Conservation (phyloP, 73 alveolate genomes). For the Paramecium primaurelia region DNA sequence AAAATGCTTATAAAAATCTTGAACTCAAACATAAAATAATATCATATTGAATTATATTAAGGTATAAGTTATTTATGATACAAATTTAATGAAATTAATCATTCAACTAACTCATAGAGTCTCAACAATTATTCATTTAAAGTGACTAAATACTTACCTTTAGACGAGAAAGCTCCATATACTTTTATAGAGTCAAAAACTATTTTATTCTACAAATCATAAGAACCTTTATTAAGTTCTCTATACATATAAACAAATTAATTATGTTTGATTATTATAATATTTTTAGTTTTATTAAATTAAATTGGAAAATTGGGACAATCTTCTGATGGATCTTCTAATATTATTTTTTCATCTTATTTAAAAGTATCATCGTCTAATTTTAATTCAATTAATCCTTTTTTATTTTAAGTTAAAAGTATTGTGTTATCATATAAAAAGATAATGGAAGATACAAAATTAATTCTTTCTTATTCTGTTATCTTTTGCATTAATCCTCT, state of each 20-base stretch:
- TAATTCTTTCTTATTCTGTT: neutral
- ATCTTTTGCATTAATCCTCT: neutral
- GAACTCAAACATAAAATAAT: no score
- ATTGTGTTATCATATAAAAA: neutral
- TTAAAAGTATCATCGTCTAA: neutral
- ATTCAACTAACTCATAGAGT: neutral
- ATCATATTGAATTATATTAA: neutral
- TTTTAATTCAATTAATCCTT: neutral
- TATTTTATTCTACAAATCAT: neutral
- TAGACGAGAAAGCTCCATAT: neutral
- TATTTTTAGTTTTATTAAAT: neutral
- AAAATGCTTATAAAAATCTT: no score
- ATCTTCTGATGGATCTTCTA: neutral
- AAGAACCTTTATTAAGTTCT: neutral
- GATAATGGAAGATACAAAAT: neutral
- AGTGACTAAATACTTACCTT: neutral
- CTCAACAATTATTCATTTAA: neutral
- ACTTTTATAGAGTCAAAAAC: neutral
- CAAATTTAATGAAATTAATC: neutral
- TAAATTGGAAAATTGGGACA: neutral
- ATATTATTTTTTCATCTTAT: neutral
- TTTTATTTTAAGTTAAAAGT: neutral
- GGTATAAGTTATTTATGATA: neutral
- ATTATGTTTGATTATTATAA: neutral
- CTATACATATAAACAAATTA: neutral